A percentile compares a stretch with the other conserved stretches of the same genome.
These are phyloP conservation scores for Solanum boliviense DNA, from an alignment of 257 asterid genomes.

Conservation along the genomic window DNA sequence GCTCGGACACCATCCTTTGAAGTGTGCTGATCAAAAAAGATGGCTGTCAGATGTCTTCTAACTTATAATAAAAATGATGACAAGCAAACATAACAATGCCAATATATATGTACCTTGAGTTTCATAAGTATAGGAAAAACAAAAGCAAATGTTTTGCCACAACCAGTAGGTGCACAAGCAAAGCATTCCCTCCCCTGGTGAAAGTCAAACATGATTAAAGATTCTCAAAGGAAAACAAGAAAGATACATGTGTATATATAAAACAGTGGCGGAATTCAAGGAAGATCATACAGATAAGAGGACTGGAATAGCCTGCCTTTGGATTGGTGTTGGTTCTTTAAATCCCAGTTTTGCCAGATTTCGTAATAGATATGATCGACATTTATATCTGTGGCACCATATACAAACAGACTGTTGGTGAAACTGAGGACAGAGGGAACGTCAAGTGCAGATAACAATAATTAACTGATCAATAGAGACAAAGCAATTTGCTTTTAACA, in stretches of 20 bases:
- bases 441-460: neutral
- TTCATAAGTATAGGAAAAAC: conserved; percentile 74
- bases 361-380: conserved; percentile 52
- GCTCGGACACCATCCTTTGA: conserved; percentile 76
- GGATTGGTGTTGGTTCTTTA: conserved; percentile 90
- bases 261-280: conserved; percentile 16
- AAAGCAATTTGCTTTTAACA: neutral
- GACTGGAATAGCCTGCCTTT: conserved; percentile 93
- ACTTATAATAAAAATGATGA: neutral
- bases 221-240: neutral
- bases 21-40: conserved; percentile 43
- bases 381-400: conserved; percentile 41
- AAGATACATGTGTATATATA: neutral
- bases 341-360: conserved; percentile 64
- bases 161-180: conserved; percentile 94
- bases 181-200: conserved; percentile 87
- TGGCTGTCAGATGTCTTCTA: conserved; percentile 11
- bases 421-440: neutral
- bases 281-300: conserved; percentile 72
- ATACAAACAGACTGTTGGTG: neutral
- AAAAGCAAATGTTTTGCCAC: conserved; percentile 91
- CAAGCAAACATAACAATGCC: neutral
- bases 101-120: conserved; percentile 41
- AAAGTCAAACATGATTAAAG: neutral
- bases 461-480: neutral